A percentile compares a stretch with the other conserved stretches of the same genome.
phyloP scores from a whole-genome alignment of 2,329 filamentous ascomycete genomes.

The Falciphora oryzae region DNA sequence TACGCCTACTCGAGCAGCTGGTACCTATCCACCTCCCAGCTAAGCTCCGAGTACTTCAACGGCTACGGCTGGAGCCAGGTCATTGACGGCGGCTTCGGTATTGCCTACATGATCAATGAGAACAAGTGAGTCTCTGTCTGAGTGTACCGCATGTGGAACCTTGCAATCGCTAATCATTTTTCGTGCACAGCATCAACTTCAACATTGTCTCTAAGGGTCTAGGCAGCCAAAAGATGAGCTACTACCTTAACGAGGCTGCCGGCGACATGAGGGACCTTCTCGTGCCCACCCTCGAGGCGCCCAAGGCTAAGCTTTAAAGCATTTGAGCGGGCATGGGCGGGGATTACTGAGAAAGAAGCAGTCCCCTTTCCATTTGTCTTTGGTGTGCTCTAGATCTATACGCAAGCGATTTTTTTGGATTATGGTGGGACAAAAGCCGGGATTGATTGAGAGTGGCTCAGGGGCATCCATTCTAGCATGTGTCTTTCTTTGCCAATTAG shows the following conservation, averaged over 20 bases:
- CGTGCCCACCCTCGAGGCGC: conserved; percentile 67
- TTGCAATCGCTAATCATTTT: background rate
- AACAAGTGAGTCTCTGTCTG: conserved; percentile 58
- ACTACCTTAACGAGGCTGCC: conserved; percentile 92
- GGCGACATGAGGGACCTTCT: conserved; percentile 84
- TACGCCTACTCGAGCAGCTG: conserved; percentile 79
- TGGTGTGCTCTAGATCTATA: background rate
- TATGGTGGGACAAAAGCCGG: background rate
- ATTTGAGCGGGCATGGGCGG: background rate
- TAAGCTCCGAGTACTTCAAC: conserved; percentile 97
- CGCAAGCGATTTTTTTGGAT: background rate
- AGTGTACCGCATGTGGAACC: background rate
- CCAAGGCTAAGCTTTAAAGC: conserved; percentile 82
- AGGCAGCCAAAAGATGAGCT: conserved; percentile 87
- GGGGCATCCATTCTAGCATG: background rate
- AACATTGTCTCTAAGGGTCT: conserved; percentile 94
- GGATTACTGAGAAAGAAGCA: background rate
- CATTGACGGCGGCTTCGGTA: conserved; percentile 90
- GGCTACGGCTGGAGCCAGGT: conserved; percentile 99
- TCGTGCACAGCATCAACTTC: conserved; percentile 77
- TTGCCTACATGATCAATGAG: conserved; percentile 99
- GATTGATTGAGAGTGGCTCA: background rate
- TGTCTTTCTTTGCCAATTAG: background rate
- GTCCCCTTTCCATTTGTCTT: background rate
- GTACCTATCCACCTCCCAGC: conserved; percentile 83